A percentile compares a stretch with the other conserved stretches of the same genome.
phyloP scores from a whole-genome alignment of 495 filamentous ascomycete species.

The Sphaerosporella brunnea region DNA sequence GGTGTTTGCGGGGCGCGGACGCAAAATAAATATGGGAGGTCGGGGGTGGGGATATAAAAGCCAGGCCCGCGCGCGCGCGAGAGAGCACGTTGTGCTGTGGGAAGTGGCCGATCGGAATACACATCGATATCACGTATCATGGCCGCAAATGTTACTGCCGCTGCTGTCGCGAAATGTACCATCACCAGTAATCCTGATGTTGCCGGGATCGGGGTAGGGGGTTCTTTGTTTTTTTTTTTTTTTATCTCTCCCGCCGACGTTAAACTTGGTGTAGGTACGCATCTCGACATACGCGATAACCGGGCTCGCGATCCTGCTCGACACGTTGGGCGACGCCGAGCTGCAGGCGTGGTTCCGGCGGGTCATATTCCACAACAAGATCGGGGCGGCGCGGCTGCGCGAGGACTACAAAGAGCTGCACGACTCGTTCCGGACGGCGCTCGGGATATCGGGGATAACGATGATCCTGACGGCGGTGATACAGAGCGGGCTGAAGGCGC shows the following conservation, averaged over 20 bases:
- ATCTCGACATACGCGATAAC: neutral
- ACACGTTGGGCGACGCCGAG: neutral
- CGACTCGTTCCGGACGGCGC: neutral
- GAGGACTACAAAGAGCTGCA: neutral
- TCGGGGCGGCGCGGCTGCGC: neutral
- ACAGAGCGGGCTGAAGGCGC: neutral
- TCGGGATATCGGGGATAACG: neutral
- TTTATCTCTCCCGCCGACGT: neutral
- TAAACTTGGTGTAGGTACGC: neutral
- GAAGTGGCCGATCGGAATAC: too few species aligned
- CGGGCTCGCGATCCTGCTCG: neutral
- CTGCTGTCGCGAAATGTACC: too few species aligned
- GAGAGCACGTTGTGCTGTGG: too few species aligned
- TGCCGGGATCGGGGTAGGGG: neutral
- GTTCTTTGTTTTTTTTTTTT: neutral
- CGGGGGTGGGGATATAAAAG: too few species aligned
- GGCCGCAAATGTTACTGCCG: too few species aligned
- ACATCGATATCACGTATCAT: too few species aligned
- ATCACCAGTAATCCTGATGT: neutral
- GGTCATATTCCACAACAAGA: neutral
- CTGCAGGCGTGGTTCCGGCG: neutral
- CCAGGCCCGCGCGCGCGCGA: too few species aligned
- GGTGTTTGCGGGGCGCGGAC: too few species aligned
- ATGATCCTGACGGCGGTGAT: neutral
- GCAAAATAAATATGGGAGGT: too few species aligned